phyloP scores from a whole-genome alignment of 179 eudicot species.

The Spinacia oleracea region DNA sequence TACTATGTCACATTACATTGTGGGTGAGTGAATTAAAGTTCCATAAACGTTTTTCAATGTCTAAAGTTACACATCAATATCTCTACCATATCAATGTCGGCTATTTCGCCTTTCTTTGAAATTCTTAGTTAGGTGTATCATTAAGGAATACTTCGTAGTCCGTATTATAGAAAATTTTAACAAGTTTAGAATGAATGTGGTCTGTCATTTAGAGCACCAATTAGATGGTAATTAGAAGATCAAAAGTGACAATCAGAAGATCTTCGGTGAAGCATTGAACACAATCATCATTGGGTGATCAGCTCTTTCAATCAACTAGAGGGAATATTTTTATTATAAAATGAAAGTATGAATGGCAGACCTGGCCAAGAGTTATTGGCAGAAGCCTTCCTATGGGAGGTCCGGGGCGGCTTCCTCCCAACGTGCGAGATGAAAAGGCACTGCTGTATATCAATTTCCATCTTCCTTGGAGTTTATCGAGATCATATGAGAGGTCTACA shows the following conservation, averaged over 20 bases:
- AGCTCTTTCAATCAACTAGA: slow-evolving; percentile 2
- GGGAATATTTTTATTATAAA: not conserved
- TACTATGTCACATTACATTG: too few species aligned
- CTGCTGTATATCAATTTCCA: slow-evolving; percentile 93
- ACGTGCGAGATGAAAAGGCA: slow-evolving; percentile 87
- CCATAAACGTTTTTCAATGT: too few species aligned
- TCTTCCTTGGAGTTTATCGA: slow-evolving; percentile 82
- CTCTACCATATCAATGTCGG: too few species aligned
- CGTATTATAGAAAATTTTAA: too few species aligned
- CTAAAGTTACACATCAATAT: too few species aligned
- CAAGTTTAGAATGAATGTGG: not conserved
- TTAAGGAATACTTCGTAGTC: too few species aligned
- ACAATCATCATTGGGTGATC: not conserved
- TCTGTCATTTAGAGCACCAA: not conserved
- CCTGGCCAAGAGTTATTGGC: slow-evolving; percentile 95
- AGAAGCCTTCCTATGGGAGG: slow-evolving; percentile 85
- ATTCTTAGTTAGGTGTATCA: too few species aligned
- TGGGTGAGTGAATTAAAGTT: too few species aligned
- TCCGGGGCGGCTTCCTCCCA: slow-evolving; percentile 95
- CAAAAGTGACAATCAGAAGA: not conserved
- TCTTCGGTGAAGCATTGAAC: not conserved
- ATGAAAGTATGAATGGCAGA: slow-evolving; percentile 19
- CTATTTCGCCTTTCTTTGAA: too few species aligned
- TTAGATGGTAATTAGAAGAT: not conserved
- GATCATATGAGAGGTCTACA: slow-evolving; percentile 58